Evolutionary conservation across 2,329 filamentous ascomycete species (phyloP), one percentile per base, ranked within the genome.

Genomic region (Pseudopyrenochaeta lycopersici): DNA sequence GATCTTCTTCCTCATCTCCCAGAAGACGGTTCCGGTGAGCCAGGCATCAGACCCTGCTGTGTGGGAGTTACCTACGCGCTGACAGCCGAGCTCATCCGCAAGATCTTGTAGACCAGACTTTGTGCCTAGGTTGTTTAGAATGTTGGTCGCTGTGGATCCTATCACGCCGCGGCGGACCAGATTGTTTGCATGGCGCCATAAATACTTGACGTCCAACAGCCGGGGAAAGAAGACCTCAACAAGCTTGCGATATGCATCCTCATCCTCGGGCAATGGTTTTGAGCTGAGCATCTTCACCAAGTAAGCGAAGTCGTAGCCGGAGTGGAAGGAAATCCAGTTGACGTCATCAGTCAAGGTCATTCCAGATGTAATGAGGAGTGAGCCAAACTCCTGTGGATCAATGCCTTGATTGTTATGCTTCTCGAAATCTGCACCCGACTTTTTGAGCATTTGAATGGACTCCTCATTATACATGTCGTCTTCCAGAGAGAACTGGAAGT

Each of bases 381-480:
- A 87, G 3, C 93, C 95, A 71, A 99, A 99, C 48, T 92, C 89
- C 58, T 89, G 84, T 1, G 92, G 91, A 60, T 97, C 91, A 68
- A 99, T 98, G 33, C 95, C 95, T 63, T 95, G 90, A 54, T 90
- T 88, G 49, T 94, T 89, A 60, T 97, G 88, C 56, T 88, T 85
- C 48, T 85, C 83, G 62, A 99, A 97, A 75, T 98, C 92, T 57
- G 97, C 93, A n/a, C 95, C 95, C 1, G 92, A 91, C 68, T 91
- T 89, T 65, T 92, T 89, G 17, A 98, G 84, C 66, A 96, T 92
- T 62, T 95, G 90, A 63, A 97, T 97, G 14, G 92, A 97, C 52
- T 92, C 90, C 73, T 97, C 90, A 60, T 96, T 95, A 78, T 96
- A 98, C 95, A 99, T 99, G 78, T 99, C 95, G 33, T 94, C 88